Base-by-base conservation (phyloP, 371 early-diverging fungal species). In the Apophysomyces sp. region DNA sequence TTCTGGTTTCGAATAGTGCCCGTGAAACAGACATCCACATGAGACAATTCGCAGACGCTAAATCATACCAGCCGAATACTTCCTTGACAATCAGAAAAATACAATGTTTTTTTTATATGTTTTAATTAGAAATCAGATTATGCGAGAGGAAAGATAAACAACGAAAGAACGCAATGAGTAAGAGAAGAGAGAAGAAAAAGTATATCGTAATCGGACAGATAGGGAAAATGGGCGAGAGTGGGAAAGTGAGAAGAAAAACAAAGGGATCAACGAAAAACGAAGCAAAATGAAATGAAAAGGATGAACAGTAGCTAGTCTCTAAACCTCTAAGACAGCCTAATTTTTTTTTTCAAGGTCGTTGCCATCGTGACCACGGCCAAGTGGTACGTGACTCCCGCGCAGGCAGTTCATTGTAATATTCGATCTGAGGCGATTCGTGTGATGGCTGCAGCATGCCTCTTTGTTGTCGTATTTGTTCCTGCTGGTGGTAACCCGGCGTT, bases 401-500 rank as follows among this genome's bases (percentile, higher is more conserved):
- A 21, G 49, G 49, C 24, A 21, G 16, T 44, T 21, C 24, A 21
- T 44, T 21, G 49, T 44, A 44, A 21, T 21, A 44, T 44, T 44
- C 49, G 16, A 44, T 44, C 21, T 44, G 49, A 21, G 49, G 49
- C 37, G 37, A 37, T 11, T 11, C 37, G 37, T 11, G 37, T n/a
- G 37, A 37, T 11, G 37, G n/a, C 37, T 37, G 37, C 37, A 37
- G 37, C 49, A 44, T 44, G 21, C 24, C 49, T 21, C 49, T 3
- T 16, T 44, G 49, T 44, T 44, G 49, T 26, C 21, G 16, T 44
- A 44, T 21, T 4, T n/a, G 49, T 21, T 44, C 49, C 21, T 21
- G 49, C 24, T 44, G 49, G 4, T 44, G 21, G 24, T 44, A 66
- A 9, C 60, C 66, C 4, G 89, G 83, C 0, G 86, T 65, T 61